Conservation (phyloP, 805 yeast genomes). For the Clavispora santaluciae region DNA sequence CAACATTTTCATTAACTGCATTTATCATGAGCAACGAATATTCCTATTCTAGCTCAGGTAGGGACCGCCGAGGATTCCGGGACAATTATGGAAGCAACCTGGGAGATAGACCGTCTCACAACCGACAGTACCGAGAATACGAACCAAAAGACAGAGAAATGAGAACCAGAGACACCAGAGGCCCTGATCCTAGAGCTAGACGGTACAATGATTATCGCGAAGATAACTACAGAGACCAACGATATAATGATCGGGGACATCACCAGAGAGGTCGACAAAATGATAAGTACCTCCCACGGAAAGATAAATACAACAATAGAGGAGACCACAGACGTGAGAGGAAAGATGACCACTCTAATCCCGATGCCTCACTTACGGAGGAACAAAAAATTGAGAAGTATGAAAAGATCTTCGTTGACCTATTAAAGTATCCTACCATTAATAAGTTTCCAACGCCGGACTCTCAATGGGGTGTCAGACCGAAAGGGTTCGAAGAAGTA, state of each 20-base stretch:
- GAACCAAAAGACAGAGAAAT: slow-evolving; percentile 2
- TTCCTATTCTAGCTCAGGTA: background rate
- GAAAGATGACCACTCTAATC: slow-evolving; percentile 2
- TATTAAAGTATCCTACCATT: slow-evolving; percentile 42
- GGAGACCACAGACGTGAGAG: background rate
- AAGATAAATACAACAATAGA: background rate
- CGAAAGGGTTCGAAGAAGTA: slow-evolving; percentile 68
- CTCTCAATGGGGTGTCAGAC: slow-evolving; percentile 67
- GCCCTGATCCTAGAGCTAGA: slow-evolving; percentile 6
- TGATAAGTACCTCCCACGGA: slow-evolving; percentile 3
- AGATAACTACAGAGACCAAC: slow-evolving; percentile 7
- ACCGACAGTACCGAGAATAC: background rate
- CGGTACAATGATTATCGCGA: slow-evolving; percentile 15
- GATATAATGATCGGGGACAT: slow-evolving; percentile 3
- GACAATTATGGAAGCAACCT: background rate
- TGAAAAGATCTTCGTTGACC: slow-evolving; percentile 24
- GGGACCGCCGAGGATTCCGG: background rate
- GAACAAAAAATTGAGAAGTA: slow-evolving; percentile 20
- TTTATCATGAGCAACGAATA: background rate
- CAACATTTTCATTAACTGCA: background rate
- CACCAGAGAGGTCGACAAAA: background rate
- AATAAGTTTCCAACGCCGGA: slow-evolving; percentile 45
- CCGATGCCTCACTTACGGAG: slow-evolving; percentile 14
- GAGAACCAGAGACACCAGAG: slow-evolving; percentile 13
- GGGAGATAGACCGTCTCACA: background rate